A percentile compares a stretch with the other conserved stretches of the same genome.
Conservation (phyloP, 2,329 filamentous ascomycete species). For the Lachnum nothofagi region DNA sequence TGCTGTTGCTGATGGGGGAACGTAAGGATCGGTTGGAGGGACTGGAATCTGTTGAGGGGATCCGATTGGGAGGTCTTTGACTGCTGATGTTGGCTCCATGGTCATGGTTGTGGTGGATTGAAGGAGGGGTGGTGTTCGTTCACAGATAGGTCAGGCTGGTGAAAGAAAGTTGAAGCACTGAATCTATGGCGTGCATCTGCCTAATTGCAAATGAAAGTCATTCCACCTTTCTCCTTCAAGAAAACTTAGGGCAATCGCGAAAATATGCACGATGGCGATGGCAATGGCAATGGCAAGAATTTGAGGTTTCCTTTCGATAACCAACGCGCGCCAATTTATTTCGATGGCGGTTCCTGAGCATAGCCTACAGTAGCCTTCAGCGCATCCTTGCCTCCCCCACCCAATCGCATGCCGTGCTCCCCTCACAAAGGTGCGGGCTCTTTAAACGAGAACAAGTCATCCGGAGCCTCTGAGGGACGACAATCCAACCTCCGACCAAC, state of each 20-base stretch:
- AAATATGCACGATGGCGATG: too few relatives aligned
- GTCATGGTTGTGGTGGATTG: not conserved
- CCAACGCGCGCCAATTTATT: not conserved
- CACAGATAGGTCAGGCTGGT: not conserved
- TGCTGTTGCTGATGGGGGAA: not conserved
- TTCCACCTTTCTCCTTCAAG: too few relatives aligned
- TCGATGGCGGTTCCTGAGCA: not conserved
- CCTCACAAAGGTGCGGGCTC: constrained; percentile 18
- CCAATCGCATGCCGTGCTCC: constrained; percentile 5
- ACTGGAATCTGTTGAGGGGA: too few relatives aligned
- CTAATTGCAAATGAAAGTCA: not conserved
- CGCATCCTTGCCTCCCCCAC: not conserved
- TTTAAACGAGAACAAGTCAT: constrained; percentile 14
- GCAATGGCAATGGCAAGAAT: too few relatives aligned
- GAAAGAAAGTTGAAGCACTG: not conserved
- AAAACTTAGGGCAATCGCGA: too few relatives aligned
- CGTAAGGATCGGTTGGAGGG: not conserved
- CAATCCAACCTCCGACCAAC: too few relatives aligned
- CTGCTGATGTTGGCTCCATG: not conserved
- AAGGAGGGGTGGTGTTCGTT: not conserved
- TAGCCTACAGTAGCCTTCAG: not conserved
- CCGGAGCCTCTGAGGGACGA: constrained; percentile 2
- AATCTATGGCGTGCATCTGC: not conserved
- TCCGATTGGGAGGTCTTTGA: too few relatives aligned
- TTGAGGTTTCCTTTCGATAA: too few relatives aligned